phyloP scores from a whole-genome alignment of 768 basidiomycete genomes.

The Infundibulicybe gibba region DNA sequence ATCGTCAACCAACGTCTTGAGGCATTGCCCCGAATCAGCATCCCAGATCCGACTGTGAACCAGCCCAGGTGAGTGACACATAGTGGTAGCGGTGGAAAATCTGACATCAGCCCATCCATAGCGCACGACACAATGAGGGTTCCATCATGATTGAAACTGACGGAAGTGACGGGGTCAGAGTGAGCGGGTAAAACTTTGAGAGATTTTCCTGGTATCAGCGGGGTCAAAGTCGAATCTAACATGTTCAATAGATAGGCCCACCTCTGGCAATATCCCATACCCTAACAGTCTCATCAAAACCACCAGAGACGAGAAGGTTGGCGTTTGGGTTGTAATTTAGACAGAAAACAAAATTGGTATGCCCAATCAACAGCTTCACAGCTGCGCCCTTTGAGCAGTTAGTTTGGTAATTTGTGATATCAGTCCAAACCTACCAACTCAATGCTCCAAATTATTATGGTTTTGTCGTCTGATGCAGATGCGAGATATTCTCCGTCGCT shows the following conservation, averaged over 20 bases:
- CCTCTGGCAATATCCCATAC: conserved; percentile 97
- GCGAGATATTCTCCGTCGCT: conserved; percentile 78
- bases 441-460: conserved; percentile 81
- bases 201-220: conserved; percentile 58
- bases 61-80: conserved; percentile 2
- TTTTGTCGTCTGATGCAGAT: conserved; percentile 92
- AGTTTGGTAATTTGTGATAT: conserved; percentile 5
- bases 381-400: conserved; percentile 41
- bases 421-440: conserved; percentile 44
- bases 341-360: conserved; percentile 94
- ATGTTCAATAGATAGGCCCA: conserved; percentile 20
- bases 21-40: conserved; percentile 92
- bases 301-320: conserved; percentile 89
- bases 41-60: conserved; percentile 90
- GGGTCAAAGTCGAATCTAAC: neutral
- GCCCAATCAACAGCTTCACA: conserved; percentile 71
- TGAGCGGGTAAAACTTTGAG: conserved; percentile 91
- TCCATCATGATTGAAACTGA: conserved; percentile 92
- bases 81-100: conserved; percentile 5
- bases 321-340: conserved; percentile 89
- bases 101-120: conserved; percentile 96
- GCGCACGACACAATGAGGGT: conserved; percentile 92
- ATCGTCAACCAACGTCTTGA: conserved; percentile 96
- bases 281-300: conserved; percentile 92
- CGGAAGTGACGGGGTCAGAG: conserved; percentile 94